Percentiles rank a stretch among this genome's conserved stretches.
phyloP scores from a whole-genome alignment of 441 rosid genomes.

The Breynia disticha region DNA sequence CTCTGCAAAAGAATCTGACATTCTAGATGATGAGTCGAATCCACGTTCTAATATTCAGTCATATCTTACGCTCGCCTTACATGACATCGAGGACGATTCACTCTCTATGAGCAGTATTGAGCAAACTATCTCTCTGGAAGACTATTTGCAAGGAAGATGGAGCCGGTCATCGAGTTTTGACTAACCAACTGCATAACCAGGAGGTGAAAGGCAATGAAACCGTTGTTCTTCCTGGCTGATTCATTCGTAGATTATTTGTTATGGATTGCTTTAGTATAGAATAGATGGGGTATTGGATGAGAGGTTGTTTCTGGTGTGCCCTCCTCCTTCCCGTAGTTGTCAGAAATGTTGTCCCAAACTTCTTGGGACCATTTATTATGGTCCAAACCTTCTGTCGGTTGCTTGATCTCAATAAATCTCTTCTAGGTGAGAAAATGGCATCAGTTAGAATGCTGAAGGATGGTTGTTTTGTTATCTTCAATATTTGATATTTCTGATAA shows the following conservation, averaged over 20 bases:
- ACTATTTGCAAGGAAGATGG: slow-evolving; percentile 56
- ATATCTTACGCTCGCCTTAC: slow-evolving; percentile 74
- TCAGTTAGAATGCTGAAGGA: too few relatives aligned
- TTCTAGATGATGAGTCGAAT: slow-evolving; percentile 35
- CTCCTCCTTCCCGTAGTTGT: slow-evolving; percentile 36
- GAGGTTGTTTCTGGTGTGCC: slow-evolving; percentile 53
- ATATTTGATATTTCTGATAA: too few relatives aligned
- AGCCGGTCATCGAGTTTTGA: slow-evolving; percentile 58
- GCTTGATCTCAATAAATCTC: slow-evolving; percentile 13
- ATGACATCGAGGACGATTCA: slow-evolving; percentile 72
- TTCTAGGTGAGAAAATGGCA: too few relatives aligned
- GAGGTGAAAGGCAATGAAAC: slow-evolving; percentile 6
- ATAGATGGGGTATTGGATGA: slow-evolving; percentile 51
- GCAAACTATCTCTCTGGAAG: slow-evolving; percentile 52
- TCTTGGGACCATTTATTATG: slow-evolving; percentile 10
- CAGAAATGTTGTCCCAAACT: slow-evolving; percentile 8
- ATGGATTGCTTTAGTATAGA: slow-evolving; percentile 2
- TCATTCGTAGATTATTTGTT: slow-evolving; percentile 15
- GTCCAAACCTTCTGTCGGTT: slow-evolving; percentile 3
- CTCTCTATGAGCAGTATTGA: slow-evolving; percentile 55
- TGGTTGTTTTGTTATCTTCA: too few relatives aligned
- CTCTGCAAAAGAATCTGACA: slow-evolving; percentile 28
- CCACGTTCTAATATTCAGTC: slow-evolving; percentile 53
- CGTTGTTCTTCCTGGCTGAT: slow-evolving; percentile 4
- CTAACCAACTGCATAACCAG: slow-evolving; percentile 10